Evolutionary conservation across 163 green algal genomes (phyloP), one percentile per base, ranked within the genome.

Genomic region (Scenedesmus sp.): DNA sequence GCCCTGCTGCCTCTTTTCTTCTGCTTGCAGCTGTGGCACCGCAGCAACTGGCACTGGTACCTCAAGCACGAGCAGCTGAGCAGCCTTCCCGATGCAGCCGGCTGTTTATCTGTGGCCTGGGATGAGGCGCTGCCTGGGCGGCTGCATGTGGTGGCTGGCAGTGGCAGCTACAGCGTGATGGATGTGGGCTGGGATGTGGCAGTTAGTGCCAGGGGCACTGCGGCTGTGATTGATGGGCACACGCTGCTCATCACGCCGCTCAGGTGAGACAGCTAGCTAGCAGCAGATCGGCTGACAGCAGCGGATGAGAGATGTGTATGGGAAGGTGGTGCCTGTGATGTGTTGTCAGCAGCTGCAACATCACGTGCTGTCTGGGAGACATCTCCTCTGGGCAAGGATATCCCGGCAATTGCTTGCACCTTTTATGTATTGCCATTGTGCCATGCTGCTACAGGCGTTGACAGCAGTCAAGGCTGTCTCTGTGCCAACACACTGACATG

Each of bases 1-100:
- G 74, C 23, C 7, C 67, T 88, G 18, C n/a, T 87, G 74, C 26
- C 52, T 5, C 88, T 87, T 46, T 46, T 79, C 46, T 56, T 1
- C 66, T 90, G 12, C 10, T 87, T 97, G 57, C 97, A 99, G 95
- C 76, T 99, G 34, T 99, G 98, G 98, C 95, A 96, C 85, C 96
- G 98, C 70, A 95, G 89, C 93, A 99, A 99, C 95, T 99, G 97
- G 97, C 97, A 98, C 87, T 99, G 98, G 98, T 98, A 99, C 93
- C 93, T 98, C 2, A 99, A 99, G 93, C 92, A 93, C 46, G 97
- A 99, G 95, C 90, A 91, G 74, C 84, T 77, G n/a, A 52, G 52
- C 81, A 46, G 8, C 3, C 34, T 83, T 7, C 84, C 84, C 34
- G 56, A 76, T 4, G 26, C 84, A 26, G 70, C 83, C 26, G 67